Evolutionary conservation across 2,329 filamentous ascomycete genomes (phyloP), one percentile per base, ranked within the genome.

Genomic region (Xylariaceae sp.): DNA sequence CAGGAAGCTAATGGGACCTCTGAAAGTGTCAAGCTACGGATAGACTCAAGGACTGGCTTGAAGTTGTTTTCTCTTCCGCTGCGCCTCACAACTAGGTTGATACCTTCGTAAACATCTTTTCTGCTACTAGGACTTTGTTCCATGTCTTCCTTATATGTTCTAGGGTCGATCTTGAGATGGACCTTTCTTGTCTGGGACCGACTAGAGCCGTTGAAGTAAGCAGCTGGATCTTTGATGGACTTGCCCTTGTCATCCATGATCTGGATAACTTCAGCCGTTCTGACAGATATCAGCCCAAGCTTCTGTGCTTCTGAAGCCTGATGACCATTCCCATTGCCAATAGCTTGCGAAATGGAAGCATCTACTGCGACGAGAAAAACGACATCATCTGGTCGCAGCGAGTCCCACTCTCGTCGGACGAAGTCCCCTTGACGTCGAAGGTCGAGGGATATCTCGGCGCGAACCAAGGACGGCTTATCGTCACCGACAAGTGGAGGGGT

Each of bases 51-150:
- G 9, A 98, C 83, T 9, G 90, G 83, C 59, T 88, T 94, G 73
- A 98, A 98, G 64, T 98, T 98, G 67, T 98, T 98, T 64, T 98
- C 93, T 45, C 90, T 77, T 19, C 87, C 84, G 60, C 81, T 84
- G 52, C 93, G 79, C 43, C 93, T 83, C 38, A 95, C 76, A 41
- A 98, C 71, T 31, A 97, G 67, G 57, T 98, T 98, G 57, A 98
- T 82, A 26, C 74, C 75, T 34, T 87, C 83, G 63, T 96, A 96
- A 4, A 94, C 72, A 55, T 95, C 85, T 1, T 78, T 71, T 54
- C 86, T 85, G n/a, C 83, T 85, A 44, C 75, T 71, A 9, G 77
- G 70, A 29, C 76, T 69, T 39, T 71, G 74, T 47, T 86, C 81
- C 50, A 81, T 81, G 64, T 98, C 93, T 38, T 76, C 71, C 53